A percentile compares a stretch with the other conserved stretches of the same genome.
phyloP scores from a whole-genome alignment of 1,284 basidiomycete genomes.

The Acaromyces ingoldii region DNA sequence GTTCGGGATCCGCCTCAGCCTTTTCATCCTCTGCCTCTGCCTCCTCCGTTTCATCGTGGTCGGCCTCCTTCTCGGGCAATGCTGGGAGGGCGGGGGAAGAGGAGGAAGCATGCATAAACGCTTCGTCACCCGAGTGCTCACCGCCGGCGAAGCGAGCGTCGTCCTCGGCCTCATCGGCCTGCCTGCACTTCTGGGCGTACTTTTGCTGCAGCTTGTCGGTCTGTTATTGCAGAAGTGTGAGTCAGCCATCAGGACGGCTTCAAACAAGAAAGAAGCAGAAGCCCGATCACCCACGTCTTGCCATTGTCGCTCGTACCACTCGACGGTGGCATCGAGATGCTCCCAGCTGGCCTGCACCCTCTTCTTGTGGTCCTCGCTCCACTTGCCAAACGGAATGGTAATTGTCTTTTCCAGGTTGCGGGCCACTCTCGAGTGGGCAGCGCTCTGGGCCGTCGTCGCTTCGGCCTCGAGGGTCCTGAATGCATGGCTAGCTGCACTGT shows the following conservation, averaged over 20 bases:
- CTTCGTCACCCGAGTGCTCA: background rate
- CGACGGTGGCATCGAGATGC: slow-evolving; percentile 31
- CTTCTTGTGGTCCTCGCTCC: slow-evolving; percentile 32
- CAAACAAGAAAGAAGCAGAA: no score
- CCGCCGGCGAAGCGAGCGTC: slow-evolving; percentile 41
- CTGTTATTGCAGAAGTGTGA: background rate
- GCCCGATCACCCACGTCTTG: slow-evolving; percentile 16
- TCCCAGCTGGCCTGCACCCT: slow-evolving; percentile 41
- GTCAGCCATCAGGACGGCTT: background rate
- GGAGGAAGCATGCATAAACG: background rate
- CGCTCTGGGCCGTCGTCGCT: slow-evolving; percentile 25
- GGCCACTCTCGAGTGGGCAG: slow-evolving; percentile 32
- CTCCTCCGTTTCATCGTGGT: background rate
- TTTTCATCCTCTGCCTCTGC: slow-evolving; percentile 6
- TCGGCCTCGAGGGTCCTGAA: slow-evolving; percentile 22
- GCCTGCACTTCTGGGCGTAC: slow-evolving; percentile 46
- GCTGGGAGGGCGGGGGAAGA: background rate
- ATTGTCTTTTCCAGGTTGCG: slow-evolving; percentile 30
- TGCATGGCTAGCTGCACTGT: background rate
- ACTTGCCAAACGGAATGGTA: slow-evolving; percentile 39
- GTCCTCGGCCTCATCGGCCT: slow-evolving; percentile 48
- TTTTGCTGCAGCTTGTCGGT: background rate
- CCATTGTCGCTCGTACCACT: slow-evolving; percentile 33
- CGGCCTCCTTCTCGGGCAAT: background rate
- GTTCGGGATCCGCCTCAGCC: slow-evolving; percentile 26